A percentile compares a stretch with the other conserved stretches of the same genome.
Conservation (phyloP, 1,284 basidiomycete genomes). For the Leccinum laetum region DNA sequence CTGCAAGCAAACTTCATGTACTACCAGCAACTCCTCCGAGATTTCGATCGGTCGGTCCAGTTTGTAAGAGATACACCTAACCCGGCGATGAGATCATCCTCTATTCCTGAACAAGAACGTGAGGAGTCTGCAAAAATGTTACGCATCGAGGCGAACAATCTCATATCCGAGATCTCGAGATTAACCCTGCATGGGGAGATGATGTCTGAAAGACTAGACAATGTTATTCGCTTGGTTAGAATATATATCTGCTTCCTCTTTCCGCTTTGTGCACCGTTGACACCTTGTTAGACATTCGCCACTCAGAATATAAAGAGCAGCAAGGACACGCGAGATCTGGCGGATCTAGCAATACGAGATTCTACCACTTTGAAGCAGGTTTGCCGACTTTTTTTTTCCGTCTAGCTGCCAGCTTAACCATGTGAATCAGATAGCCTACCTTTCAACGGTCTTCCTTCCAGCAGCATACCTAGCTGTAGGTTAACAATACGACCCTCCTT, state of each 20-base stretch:
- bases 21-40: slow-evolving; percentile 49
- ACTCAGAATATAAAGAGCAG: slow-evolving; percentile 49
- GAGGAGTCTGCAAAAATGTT: slow-evolving; percentile 33
- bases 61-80: slow-evolving; percentile 48
- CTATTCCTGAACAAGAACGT: slow-evolving; percentile 16
- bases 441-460: slow-evolving; percentile 29
- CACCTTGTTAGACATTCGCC: slow-evolving; percentile 41
- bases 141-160: slow-evolving; percentile 40
- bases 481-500: slow-evolving; percentile 5
- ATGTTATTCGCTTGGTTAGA: slow-evolving; percentile 46
- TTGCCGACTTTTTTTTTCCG: neutral
- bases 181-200: slow-evolving; percentile 42
- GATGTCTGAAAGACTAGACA: slow-evolving; percentile 47
- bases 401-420: neutral
- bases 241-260: neutral
- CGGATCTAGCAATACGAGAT: slow-evolving; percentile 42
- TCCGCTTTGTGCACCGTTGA: slow-evolving; percentile 1
- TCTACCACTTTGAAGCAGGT: slow-evolving; percentile 48
- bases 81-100: slow-evolving; percentile 38
- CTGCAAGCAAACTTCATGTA: slow-evolving; percentile 53
- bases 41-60: slow-evolving; percentile 48
- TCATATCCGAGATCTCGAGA: slow-evolving; percentile 49
- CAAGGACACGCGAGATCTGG: slow-evolving; percentile 40
- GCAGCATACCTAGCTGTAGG: slow-evolving; percentile 37
- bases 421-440: slow-evolving; percentile 24